phyloP scores from a whole-genome alignment of 768 basidiomycete genomes.

The Chalciporus piperatus region DNA sequence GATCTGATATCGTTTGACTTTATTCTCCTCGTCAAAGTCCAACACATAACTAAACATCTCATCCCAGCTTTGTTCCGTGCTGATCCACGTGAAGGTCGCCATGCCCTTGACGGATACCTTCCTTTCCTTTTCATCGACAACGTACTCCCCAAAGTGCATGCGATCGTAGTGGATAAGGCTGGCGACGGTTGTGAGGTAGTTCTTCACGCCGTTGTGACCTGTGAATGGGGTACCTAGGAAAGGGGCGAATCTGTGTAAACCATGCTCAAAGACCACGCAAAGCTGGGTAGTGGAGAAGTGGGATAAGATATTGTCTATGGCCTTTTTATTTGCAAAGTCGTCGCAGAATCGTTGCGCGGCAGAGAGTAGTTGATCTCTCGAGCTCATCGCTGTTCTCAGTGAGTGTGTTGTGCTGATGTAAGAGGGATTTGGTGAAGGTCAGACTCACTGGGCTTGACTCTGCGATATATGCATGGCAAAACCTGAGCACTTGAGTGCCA shows the following conservation, averaged over 20 bases:
- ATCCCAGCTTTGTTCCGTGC: constrained; percentile 53
- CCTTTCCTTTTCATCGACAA: constrained; percentile 47
- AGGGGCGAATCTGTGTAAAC: constrained; percentile 51
- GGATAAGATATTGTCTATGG: constrained; percentile 41
- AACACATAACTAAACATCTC: constrained; percentile 60
- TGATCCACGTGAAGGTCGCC: constrained; percentile 56
- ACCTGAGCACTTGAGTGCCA: too few species aligned
- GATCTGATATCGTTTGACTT: constrained; percentile 58
- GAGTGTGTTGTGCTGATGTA: too few species aligned
- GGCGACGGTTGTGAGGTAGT: constrained; percentile 50
- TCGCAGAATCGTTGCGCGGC: constrained; percentile 50
- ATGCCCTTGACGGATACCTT: constrained; percentile 55
- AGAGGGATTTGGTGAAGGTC: too few species aligned
- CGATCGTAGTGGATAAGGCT: constrained; percentile 47
- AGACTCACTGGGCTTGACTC: too few species aligned
- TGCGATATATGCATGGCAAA: too few species aligned
- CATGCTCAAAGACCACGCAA: constrained; percentile 52
- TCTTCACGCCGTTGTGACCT: constrained; percentile 40
- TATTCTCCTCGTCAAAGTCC: constrained; percentile 56
- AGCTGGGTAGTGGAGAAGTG: constrained; percentile 49
- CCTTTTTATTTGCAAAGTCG: constrained; percentile 46
- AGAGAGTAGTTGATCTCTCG: constrained; percentile 37
- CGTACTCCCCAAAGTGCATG: constrained; percentile 53
- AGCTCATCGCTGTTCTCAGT: constrained; percentile 25
- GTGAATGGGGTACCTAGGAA: constrained; percentile 54